phyloP scores from a whole-genome alignment of 2,329 filamentous ascomycete species.

The Trematosphaeria pertusa region DNA sequence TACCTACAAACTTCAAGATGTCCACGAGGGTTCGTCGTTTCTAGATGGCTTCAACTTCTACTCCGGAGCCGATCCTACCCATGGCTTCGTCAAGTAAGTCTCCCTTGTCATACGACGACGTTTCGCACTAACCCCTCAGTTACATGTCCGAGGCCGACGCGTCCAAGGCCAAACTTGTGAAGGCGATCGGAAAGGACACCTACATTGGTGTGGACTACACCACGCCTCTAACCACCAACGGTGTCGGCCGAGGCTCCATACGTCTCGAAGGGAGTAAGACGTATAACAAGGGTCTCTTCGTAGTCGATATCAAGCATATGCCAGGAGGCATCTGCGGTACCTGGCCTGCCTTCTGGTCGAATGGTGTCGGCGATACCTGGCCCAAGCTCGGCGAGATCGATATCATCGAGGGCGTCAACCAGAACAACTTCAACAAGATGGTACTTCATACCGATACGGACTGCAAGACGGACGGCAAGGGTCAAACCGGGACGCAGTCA shows the following conservation, averaged over 20 bases:
- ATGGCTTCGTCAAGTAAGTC: constrained; percentile 36
- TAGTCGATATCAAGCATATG: constrained; percentile 42
- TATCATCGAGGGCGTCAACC: constrained; percentile 44
- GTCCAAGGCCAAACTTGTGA: constrained; percentile 2
- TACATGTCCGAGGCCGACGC: constrained; percentile 19
- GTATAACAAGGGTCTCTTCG: constrained; percentile 41
- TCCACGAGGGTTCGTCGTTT: constrained; percentile 26
- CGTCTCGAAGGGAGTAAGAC: constrained; percentile 35
- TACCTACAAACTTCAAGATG: constrained; percentile 25
- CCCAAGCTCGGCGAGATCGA: constrained; percentile 41
- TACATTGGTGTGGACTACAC: constrained; percentile 55
- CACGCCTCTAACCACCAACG: constrained; percentile 22
- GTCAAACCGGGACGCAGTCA: constrained; percentile 19
- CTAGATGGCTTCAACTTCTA: constrained; percentile 38
- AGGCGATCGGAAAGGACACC: constrained; percentile 15
- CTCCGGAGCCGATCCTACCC: constrained; percentile 28
- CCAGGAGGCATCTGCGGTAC: constrained; percentile 38
- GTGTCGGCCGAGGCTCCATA: constrained; percentile 33
- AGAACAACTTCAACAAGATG: constrained; percentile 30
- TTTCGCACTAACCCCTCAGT: constrained; percentile 4
- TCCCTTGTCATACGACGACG: background rate
- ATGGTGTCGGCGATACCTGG: constrained; percentile 34
- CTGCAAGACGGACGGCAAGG: constrained; percentile 26
- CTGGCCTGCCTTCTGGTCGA: constrained; percentile 44
- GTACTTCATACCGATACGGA: constrained; percentile 36